A percentile compares a stretch with the other conserved stretches of the same genome.
Conservation (phyloP, 2,329 filamentous ascomycete species). For the Ophiostoma quercus region DNA sequence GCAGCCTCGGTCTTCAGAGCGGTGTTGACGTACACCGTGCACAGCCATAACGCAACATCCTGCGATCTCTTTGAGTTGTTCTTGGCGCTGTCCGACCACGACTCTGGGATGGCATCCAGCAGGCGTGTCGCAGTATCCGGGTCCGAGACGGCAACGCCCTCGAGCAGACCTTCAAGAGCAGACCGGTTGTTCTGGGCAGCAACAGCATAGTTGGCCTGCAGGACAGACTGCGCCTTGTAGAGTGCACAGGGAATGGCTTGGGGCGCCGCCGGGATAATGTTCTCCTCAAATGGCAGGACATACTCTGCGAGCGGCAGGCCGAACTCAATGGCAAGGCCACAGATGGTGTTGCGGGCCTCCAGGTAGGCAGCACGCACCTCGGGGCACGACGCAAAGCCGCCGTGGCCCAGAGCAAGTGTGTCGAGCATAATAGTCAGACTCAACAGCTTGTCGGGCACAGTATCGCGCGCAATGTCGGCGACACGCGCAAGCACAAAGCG, state of each 20-base stretch:
- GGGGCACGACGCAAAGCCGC: slow-evolving; percentile 31
- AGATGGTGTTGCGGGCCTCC: slow-evolving; percentile 43
- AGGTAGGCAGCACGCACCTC: slow-evolving; percentile 45
- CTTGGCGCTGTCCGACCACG: slow-evolving; percentile 28
- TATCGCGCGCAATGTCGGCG: slow-evolving; percentile 41
- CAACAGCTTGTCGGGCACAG: slow-evolving; percentile 32
- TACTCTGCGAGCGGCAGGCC: neutral
- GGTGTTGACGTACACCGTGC: slow-evolving; percentile 41
- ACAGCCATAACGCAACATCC: slow-evolving; percentile 35
- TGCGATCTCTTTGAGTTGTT: slow-evolving; percentile 22
- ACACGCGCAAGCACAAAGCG: slow-evolving; percentile 50
- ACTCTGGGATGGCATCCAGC: slow-evolving; percentile 38
- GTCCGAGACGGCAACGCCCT: slow-evolving; percentile 37
- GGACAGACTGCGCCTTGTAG: slow-evolving; percentile 37
- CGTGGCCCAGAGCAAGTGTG: slow-evolving; percentile 14
- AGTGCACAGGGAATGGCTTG: slow-evolving; percentile 32
- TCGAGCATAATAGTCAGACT: slow-evolving; percentile 19
- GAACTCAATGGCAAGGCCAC: slow-evolving; percentile 23
- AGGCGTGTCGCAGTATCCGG: slow-evolving; percentile 40
- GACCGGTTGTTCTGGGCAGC: slow-evolving; percentile 24
- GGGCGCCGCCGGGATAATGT: neutral
- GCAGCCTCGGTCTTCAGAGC: slow-evolving; percentile 36
- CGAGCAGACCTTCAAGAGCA: slow-evolving; percentile 33
- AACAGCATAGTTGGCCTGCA: slow-evolving; percentile 38
- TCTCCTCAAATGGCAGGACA: neutral